Evolutionary conservation across 1,139 yeast genomes (phyloP), one percentile per base, ranked within the genome.

Genomic region (Lizanozyma gosingica): DNA sequence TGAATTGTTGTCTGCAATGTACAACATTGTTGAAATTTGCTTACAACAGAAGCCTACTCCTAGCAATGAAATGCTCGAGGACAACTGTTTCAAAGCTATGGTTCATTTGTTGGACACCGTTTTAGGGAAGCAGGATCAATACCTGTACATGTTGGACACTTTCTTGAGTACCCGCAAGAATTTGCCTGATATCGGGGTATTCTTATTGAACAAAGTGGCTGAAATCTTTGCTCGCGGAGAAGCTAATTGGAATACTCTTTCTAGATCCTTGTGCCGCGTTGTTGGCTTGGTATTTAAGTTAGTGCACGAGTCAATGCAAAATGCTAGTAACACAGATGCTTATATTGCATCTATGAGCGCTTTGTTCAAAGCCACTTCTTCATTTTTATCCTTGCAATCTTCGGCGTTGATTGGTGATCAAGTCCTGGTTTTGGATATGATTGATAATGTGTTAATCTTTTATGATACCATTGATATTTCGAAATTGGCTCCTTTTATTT

Each of bases 41-140:
- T 44, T 52, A 44, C 63, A 55, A 37, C 50, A 50, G 46, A 14
- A 43, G 45, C 6, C 29, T 22, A 47, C 55, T 38, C 54, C 64
- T 14, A 55, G 62, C 39, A 52, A 57, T 47, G 71, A 65, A 40
- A 62, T 62, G 37, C 55, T 69, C 32, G 62, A 56, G 40, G 71
- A 65, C 36, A 60, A 62, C 45, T 46, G 59, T 6, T 80, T 80
- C 55, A 76, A 74, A 49, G 73, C 83, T 2, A 65, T 78, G 37
- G 72, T 80, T 35, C 81, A 78, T 47, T 61, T 80, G 43, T 57
- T 82, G 36, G 86, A 81, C 56, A 67, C 78, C 36, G 68, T 79
- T n/a, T 65, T 80, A 49, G 85, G 83, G 4, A 75, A 79, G 54
- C 81, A 79, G 53, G 81, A 78, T 44, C 83, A 78, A 50, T 78